Evolutionary conservation across 1,139 yeast genomes (phyloP), one percentile per base, ranked within the genome.

Genomic region (Protomyces gravidus): DNA sequence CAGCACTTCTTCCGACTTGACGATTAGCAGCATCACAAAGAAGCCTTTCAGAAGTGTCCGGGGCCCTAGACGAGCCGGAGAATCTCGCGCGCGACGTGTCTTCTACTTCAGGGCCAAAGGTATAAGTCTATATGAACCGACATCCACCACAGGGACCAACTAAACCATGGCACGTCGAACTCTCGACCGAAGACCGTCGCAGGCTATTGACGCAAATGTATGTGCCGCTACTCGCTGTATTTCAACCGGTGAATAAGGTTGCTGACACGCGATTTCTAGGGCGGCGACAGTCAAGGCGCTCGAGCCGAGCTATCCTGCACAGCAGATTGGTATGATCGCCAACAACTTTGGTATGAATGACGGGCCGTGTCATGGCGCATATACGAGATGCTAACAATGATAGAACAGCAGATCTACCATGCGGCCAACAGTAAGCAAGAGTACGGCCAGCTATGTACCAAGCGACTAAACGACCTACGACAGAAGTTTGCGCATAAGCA

Each of bases 341-440:
- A 50, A 53, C 33, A 53, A 53, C 39, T 53, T 53, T 46, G 58
- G 58, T 53, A 13, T 2, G 51, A n/a, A n/a, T n/a, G n/a, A n/a
- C n/a, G n/a, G n/a, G n/a, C n/a, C n/a, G n/a, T n/a, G n/a, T n/a
- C n/a, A n/a, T n/a, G n/a, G n/a, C n/a, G n/a, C n/a, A n/a, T n/a
- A n/a, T n/a, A n/a, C n/a, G n/a, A n/a, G n/a, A n/a, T n/a, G n/a
- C n/a, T n/a, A n/a, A n/a, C n/a, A n/a, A n/a, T n/a, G n/a, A 32
- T 25, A 53, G 58, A 53, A 21, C 23, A 45, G 33, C 58, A 53
- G 17, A 19, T 53, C 26, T 50, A 33, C n/a, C 45, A 32, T 27
- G 39, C 58, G 5, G 58, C 58, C 3, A 33, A 42, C 17, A 53
- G 58, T 27, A 53, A 53, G 47, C 51, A 53, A 21, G 58, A 53